These are phyloP conservation scores for Fusarium pseudoanthophilum DNA, from an alignment of 2,329 filamentous ascomycete genomes.

Conservation along the genomic window DNA sequence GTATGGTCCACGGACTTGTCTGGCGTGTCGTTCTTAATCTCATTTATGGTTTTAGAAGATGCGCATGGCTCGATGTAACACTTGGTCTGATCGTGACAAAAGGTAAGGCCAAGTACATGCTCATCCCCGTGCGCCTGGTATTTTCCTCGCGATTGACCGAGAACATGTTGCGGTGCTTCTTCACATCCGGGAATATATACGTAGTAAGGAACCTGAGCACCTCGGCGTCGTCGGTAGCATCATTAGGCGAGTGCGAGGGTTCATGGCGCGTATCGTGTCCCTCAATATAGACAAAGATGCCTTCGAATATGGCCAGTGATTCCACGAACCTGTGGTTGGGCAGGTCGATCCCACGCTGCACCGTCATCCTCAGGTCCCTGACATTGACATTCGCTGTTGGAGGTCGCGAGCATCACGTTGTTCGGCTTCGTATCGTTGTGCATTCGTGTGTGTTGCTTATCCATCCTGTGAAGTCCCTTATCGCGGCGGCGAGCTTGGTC, in stretches of 20 bases:
- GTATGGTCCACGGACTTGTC: not conserved
- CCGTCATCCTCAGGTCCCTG: too few relatives aligned
- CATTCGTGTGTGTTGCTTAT: not conserved
- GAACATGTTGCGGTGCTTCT: not conserved
- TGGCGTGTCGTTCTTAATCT: not conserved
- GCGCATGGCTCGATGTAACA: not conserved
- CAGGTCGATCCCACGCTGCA: too few relatives aligned
- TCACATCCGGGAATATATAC: not conserved
- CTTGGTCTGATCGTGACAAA: not conserved
- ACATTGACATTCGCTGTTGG: not conserved
- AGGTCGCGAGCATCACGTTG: not conserved
- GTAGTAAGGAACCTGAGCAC: not conserved
- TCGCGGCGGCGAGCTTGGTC: not conserved
- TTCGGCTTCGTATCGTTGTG: not conserved
- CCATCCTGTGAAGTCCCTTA: not conserved
- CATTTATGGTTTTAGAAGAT: too few relatives aligned
- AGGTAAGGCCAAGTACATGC: conserved; percentile 32
- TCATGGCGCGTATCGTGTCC: too few relatives aligned
- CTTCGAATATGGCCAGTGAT: not conserved
- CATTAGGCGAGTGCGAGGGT: not conserved
- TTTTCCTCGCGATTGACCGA: not conserved
- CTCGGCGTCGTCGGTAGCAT: not conserved
- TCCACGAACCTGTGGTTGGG: not conserved
- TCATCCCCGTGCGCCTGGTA: not conserved
- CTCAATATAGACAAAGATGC: too few relatives aligned